Percentiles rank a stretch among this genome's conserved stretches.
phyloP scores from a whole-genome alignment of 257 asterid genomes.

The Solanum chiquidenum region DNA sequence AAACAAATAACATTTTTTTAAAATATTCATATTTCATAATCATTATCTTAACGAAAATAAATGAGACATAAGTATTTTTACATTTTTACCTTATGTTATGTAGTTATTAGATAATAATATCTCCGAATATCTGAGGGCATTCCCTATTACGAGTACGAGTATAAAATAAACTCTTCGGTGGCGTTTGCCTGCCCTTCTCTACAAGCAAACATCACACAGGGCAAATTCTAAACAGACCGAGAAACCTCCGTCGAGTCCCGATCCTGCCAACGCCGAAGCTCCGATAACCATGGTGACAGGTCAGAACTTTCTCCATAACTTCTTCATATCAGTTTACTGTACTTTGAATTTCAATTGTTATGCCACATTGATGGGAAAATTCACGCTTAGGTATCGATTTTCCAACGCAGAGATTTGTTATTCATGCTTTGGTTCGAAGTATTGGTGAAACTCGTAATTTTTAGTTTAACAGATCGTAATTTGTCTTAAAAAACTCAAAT shows the following conservation, averaged over 20 bases:
- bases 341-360: not conserved
- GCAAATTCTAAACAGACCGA: not conserved
- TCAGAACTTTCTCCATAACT: not conserved
- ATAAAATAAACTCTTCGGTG: not conserved
- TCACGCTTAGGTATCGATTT: not conserved
- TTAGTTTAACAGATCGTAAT: not conserved
- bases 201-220: not conserved
- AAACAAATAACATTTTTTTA: too few relatives aligned
- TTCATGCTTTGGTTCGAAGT: not conserved
- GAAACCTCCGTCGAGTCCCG: conserved; percentile 1
- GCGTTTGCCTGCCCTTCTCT: conserved; percentile 12
- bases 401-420: not conserved
- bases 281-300: conserved; percentile 8
- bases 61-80: too few relatives aligned
- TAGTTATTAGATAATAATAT: not conserved
- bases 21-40: too few relatives aligned
- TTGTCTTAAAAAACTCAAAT: not conserved
- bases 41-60: not conserved
- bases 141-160: not conserved
- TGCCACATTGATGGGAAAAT: not conserved
- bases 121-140: not conserved
- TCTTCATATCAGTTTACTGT: not conserved
- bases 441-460: not conserved
- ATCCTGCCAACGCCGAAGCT: conserved; percentile 7
- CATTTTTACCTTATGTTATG: not conserved